phyloP scores from a whole-genome alignment of 176 grass and related monocot genomes.

The Oryza punctata region DNA sequence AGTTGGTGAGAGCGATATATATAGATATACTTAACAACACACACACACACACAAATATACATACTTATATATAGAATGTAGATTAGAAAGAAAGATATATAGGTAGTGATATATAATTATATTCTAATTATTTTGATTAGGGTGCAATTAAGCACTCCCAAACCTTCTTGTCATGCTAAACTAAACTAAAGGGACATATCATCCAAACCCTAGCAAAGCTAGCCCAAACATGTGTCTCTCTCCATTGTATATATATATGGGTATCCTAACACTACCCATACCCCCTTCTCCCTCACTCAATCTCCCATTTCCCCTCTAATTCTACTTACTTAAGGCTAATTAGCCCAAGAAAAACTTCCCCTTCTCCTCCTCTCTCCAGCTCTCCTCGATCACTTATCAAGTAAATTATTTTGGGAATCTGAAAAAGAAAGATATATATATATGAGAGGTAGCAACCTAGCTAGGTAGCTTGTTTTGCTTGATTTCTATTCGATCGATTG shows the following conservation, averaged over 20 bases:
- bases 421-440: neutral
- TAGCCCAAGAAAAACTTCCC: slow-evolving; percentile 1
- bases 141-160: slow-evolving; percentile 12
- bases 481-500: neutral
- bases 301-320: neutral
- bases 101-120: neutral
- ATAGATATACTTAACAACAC: neutral
- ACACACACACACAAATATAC: neutral
- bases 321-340: neutral
- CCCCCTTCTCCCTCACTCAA: neutral
- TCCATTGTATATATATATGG: neutral
- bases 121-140: slow-evolving; percentile 13
- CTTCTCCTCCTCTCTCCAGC: neutral
- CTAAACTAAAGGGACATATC: slow-evolving; percentile 70
- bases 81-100: neutral
- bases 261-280: neutral
- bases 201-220: slow-evolving; percentile 57
- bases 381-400: neutral
- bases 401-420: neutral
- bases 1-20: slow-evolving; percentile 35
- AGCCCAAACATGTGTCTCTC: neutral
- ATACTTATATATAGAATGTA: neutral
- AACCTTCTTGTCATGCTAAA: slow-evolving; percentile 68
- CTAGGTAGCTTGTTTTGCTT: neutral
- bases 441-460: neutral